Evolutionary conservation across 208 protist genomes (phyloP), one percentile per base, ranked within the genome.

Genomic region (Eutreptiella sp.): DNA sequence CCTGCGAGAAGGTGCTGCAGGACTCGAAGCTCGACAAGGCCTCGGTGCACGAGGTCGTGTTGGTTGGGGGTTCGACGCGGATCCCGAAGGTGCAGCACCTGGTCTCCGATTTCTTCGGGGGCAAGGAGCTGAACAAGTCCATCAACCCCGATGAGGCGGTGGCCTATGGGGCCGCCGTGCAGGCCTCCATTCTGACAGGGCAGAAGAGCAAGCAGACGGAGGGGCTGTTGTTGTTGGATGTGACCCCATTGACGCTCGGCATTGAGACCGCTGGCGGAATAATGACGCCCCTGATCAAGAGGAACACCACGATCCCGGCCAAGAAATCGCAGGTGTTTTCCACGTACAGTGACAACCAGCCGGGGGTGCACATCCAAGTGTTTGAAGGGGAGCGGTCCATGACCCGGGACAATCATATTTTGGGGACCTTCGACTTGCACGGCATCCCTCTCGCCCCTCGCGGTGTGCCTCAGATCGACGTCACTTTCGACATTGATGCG

Each of bases 11-110:
- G 55, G 89, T 94, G 7, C 73, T 97, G 4, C 31, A 55, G 24
- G 92, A 97, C 50, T 67, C 89, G 4, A 79, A 81, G 27, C 79
- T 97, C 69, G 74, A 93, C 63, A 75, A 85, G 45, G 60, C 71
- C 16, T 65, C 81, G 2, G 79, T 97, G 55, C 38, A 94, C 67
- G 91, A 97, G 50, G 74, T 97, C 16, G 90, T 97, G 4, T 79
- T 97, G 3, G 93, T 97, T 28, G 93, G 93, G 46, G 93, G 93
- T 38, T 94, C 89, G 24, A 95, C 90, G 11, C 84, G 96, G 67
- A 99, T 99, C 72, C 97, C 97, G 54, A 98, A 98, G 77, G 83
- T 99, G 14, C 93, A 98, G 79, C 76, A 91, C 66, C 61, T 97
- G 14, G 79, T 98, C 7, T 76, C 74, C 29, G 81, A 97, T 53